Evolutionary conservation across 2,329 filamentous ascomycete genomes (phyloP).

Genomic region (Aspergillus ochraceoroseus): DNA sequence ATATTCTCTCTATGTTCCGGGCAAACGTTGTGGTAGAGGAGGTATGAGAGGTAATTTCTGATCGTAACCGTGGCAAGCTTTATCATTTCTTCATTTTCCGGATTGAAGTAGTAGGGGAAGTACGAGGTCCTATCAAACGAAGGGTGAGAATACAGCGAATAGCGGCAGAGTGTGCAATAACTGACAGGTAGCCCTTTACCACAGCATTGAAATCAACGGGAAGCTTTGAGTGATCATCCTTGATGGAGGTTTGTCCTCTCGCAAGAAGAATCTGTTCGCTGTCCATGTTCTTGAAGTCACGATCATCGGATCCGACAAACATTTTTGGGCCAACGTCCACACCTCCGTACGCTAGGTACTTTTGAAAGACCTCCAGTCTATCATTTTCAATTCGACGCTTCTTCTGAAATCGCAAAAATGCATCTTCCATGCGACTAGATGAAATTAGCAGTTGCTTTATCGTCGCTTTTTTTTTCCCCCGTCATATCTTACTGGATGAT

Average conservation of each 20-base stretch:
- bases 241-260: conserved; percentile 48
- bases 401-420: conserved; percentile 73
- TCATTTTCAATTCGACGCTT: conserved; percentile 67
- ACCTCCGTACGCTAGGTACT: conserved; percentile 78
- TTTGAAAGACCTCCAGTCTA: conserved; percentile 63
- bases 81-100: conserved; percentile 52
- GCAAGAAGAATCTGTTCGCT: conserved; percentile 61
- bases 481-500: conserved; percentile 53
- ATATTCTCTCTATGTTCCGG: conserved; percentile 71
- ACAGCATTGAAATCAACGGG: conserved; percentile 75
- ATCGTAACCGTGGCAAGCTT: conserved; percentile 63
- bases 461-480: too few species aligned
- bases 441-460: conserved; percentile 15
- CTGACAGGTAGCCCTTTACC: conserved; percentile 71
- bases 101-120: conserved; percentile 54
- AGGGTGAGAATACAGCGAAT: conserved; percentile 8
- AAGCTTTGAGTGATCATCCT: conserved; percentile 61
- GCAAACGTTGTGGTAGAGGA: conserved; percentile 79
- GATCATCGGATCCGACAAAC: conserved; percentile 60
- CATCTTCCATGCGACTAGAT: conserved; percentile 71
- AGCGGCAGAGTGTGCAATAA: conserved; percentile 10
- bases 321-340: conserved; percentile 59
- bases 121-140: conserved; percentile 47
- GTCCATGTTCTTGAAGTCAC: conserved; percentile 59
- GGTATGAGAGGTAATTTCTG: conserved; percentile 82